Evolutionary conservation across 192 early-diverging fungal species (phyloP).

Genomic region (Coemansia erecta): DNA sequence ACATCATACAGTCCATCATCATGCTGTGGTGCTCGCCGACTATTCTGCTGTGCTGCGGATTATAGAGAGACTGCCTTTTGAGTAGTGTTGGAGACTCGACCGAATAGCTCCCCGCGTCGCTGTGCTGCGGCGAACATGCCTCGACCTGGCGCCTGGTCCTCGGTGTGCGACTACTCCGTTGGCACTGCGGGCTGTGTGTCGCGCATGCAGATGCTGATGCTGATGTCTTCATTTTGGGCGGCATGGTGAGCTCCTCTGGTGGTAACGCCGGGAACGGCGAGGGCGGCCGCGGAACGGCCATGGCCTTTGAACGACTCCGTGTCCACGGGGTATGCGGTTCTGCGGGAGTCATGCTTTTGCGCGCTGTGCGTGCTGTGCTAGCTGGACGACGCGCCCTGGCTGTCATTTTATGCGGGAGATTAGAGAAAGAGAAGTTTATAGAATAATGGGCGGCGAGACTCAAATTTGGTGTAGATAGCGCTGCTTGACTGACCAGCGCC

Average conservation of each 20-base stretch:
- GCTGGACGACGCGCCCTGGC: slow-evolving; percentile 34
- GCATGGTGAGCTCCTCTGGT: not conserved
- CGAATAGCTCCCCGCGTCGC: not conserved
- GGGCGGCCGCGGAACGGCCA: slow-evolving; percentile 17
- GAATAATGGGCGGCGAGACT: not conserved
- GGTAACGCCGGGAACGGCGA: slow-evolving; percentile 40
- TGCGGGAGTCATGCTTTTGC: slow-evolving; percentile 10
- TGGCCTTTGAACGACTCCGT: slow-evolving; percentile 10
- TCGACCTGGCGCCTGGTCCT: slow-evolving; percentile 2
- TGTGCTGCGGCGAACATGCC: slow-evolving; percentile 4
- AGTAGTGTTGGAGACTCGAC: slow-evolving; percentile 17
- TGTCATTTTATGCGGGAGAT: slow-evolving; percentile 10
- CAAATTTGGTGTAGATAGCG: not conserved
- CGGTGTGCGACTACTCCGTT: not conserved
- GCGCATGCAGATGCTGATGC: too few species aligned
- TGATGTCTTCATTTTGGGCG: not conserved
- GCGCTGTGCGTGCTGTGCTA: slow-evolving; percentile 2
- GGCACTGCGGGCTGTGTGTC: not conserved
- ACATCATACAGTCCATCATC: slow-evolving; percentile 27
- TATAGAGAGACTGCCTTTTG: not conserved
- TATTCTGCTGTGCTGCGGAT: not conserved
- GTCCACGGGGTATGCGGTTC: not conserved
- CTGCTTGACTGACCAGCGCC: too few species aligned
- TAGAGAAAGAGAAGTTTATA: not conserved
- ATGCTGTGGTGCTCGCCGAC: slow-evolving; percentile 6